Conservation (phyloP, 805 yeast genomes). For the Pichia kluyveri region DNA sequence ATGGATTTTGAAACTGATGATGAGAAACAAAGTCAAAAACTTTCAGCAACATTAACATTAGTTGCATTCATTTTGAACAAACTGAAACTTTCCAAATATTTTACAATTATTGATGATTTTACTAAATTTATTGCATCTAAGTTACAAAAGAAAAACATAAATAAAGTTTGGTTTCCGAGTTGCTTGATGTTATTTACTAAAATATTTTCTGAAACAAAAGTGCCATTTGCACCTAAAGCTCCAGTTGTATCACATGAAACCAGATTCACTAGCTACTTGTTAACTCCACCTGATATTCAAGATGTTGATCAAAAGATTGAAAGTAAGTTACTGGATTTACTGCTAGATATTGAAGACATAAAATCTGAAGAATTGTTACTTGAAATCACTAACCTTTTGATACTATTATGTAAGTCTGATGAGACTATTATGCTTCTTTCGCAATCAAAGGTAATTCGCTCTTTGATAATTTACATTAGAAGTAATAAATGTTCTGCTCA, state of each 20-base stretch:
- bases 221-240: conserved; percentile 40
- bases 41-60: conserved; percentile 34
- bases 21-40: conserved; percentile 14
- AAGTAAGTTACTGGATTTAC: conserved; percentile 31
- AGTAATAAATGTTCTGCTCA: conserved; percentile 26
- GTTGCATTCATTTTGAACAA: conserved; percentile 36
- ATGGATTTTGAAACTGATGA: conserved; percentile 24
- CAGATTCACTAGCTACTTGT: conserved; percentile 3
- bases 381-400: neutral
- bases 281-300: conserved; percentile 14
- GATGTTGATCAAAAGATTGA: conserved; percentile 15
- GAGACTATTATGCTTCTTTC: conserved; percentile 32
- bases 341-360: conserved; percentile 34
- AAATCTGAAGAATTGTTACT: conserved; percentile 29
- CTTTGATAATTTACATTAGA: conserved; percentile 36
- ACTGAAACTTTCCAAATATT: conserved; percentile 27
- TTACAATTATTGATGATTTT: conserved; percentile 29
- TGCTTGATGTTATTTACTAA: conserved; percentile 49
- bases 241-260: conserved; percentile 1
- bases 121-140: conserved; percentile 28
- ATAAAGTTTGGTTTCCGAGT: conserved; percentile 50
- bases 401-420: conserved; percentile 26
- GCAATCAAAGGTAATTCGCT: conserved; percentile 37
- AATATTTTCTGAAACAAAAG: conserved; percentile 39
- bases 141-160: conserved; percentile 29